Percentiles rank a stretch among this genome's conserved stretches.
These are phyloP conservation scores for Aspergillus baeticus DNA, from an alignment of 495 filamentous ascomycete genomes.

Conservation along the genomic window DNA sequence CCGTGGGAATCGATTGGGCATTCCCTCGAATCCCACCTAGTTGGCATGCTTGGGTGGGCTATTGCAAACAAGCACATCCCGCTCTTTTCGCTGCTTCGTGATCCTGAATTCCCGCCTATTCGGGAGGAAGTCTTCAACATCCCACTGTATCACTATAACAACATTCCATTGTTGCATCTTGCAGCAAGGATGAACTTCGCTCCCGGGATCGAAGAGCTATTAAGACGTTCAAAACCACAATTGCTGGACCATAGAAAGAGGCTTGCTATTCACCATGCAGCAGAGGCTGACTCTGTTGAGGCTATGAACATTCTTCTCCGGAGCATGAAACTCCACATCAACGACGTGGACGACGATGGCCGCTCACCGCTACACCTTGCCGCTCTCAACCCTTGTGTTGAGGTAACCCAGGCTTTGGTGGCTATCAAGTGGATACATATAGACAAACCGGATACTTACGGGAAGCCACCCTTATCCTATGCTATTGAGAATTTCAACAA, in stretches of 20 bases:
- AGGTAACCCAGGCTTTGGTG: neutral
- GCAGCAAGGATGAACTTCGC: neutral
- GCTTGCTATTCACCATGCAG: neutral
- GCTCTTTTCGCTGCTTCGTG: neutral
- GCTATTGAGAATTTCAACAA: neutral
- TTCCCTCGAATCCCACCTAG: neutral
- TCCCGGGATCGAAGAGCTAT: neutral
- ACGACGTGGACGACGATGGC: neutral
- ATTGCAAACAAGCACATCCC: neutral
- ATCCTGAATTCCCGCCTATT: neutral
- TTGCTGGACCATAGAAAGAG: neutral
- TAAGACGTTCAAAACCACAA: neutral
- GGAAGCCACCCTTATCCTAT: neutral
- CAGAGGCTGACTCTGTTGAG: neutral
- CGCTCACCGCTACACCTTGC: neutral
- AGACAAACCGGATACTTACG: neutral
- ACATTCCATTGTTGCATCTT: neutral
- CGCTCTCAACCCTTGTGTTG: neutral
- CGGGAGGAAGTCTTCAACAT: neutral
- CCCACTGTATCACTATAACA: conserved; percentile 1
- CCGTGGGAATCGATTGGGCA: neutral
- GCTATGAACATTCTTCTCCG: neutral
- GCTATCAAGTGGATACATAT: neutral
- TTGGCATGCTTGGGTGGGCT: neutral
- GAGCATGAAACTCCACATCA: neutral